Conservation (phyloP, 2,329 filamentous ascomycete genomes). For the Aschersonia sp. region DNA sequence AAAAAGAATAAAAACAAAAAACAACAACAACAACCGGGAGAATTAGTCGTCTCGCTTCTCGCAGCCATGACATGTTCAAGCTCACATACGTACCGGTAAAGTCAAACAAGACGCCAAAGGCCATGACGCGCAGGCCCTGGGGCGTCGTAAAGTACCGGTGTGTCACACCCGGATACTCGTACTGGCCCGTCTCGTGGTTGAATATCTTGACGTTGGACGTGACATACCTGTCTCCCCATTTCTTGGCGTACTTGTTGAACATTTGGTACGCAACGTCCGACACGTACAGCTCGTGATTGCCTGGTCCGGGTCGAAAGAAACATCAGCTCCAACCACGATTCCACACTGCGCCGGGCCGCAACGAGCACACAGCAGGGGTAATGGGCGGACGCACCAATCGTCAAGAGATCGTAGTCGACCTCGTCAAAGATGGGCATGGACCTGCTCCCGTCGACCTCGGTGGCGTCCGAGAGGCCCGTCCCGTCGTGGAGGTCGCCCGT, state of each 20-base stretch:
- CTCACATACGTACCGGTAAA: slow-evolving; percentile 25
- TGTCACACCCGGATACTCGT: slow-evolving; percentile 26
- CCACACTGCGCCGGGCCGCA: too few species aligned
- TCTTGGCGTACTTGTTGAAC: slow-evolving; percentile 41
- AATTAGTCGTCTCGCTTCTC: not conserved
- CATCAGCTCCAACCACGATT: too few species aligned
- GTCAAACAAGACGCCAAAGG: slow-evolving; percentile 28
- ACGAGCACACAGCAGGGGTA: too few species aligned
- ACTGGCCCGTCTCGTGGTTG: slow-evolving; percentile 21
- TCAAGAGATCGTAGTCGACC: slow-evolving; percentile 26
- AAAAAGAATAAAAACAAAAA: slow-evolving; percentile 17
- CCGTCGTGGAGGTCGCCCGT: slow-evolving; percentile 55
- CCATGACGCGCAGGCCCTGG: slow-evolving; percentile 27
- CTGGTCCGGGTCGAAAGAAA: slow-evolving; percentile 5
- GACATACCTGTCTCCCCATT: slow-evolving; percentile 32
- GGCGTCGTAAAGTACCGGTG: slow-evolving; percentile 28
- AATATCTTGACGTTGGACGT: slow-evolving; percentile 30
- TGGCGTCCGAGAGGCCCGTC: slow-evolving; percentile 46
- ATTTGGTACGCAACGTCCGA: slow-evolving; percentile 47
- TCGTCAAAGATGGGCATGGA: slow-evolving; percentile 32
- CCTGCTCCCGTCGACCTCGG: slow-evolving; percentile 37
- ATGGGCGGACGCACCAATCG: slow-evolving; percentile 17
- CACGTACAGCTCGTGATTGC: slow-evolving; percentile 53
- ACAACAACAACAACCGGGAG: not conserved
- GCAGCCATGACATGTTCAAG: too few species aligned